phyloP scores from a whole-genome alignment of 129 eudicot genomes.

The Lactuca saligna region DNA sequence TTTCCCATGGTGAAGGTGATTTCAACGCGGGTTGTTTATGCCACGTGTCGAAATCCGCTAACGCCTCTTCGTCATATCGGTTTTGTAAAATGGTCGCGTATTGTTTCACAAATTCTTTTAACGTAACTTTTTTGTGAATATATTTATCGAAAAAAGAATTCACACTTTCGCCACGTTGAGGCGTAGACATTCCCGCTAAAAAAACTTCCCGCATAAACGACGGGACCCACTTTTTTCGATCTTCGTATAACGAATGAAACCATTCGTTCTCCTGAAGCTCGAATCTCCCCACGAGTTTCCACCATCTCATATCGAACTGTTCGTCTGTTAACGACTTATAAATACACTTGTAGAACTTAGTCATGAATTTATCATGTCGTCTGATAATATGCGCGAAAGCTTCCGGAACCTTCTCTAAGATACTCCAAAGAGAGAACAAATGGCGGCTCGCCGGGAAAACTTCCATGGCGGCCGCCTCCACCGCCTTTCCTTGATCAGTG shows the following conservation, averaged over 20 bases:
- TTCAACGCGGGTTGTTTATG: slow-evolving; percentile 43
- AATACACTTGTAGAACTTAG: slow-evolving; percentile 33
- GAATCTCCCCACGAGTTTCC: slow-evolving; percentile 36
- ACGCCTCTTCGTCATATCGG: slow-evolving; percentile 40
- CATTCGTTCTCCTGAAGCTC: slow-evolving; percentile 44
- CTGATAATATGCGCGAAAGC: slow-evolving; percentile 30
- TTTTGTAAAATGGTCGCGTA: slow-evolving; percentile 33
- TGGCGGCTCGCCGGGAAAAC: slow-evolving; percentile 27
- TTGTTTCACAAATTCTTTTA: slow-evolving; percentile 34
- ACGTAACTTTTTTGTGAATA: slow-evolving; percentile 35
- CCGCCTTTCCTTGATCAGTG: slow-evolving; percentile 38
- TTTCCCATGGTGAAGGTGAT: slow-evolving; percentile 45
- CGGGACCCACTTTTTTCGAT: slow-evolving; percentile 42
- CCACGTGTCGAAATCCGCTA: slow-evolving; percentile 41
- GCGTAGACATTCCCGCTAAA: slow-evolving; percentile 36
- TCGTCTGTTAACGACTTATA: slow-evolving; percentile 35
- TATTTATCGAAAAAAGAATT: slow-evolving; percentile 40
- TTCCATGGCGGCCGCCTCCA: slow-evolving; percentile 26
- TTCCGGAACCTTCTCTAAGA: slow-evolving; percentile 35
- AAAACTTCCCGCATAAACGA: slow-evolving; percentile 26
- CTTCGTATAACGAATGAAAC: slow-evolving; percentile 40
- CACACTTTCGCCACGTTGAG: slow-evolving; percentile 34
- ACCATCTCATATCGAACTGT: slow-evolving; percentile 45
- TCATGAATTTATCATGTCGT: slow-evolving; percentile 32
- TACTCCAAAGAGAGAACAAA: slow-evolving; percentile 34